phyloP scores from a whole-genome alignment of 805 yeast genomes.

The Saturnispora silvae region DNA sequence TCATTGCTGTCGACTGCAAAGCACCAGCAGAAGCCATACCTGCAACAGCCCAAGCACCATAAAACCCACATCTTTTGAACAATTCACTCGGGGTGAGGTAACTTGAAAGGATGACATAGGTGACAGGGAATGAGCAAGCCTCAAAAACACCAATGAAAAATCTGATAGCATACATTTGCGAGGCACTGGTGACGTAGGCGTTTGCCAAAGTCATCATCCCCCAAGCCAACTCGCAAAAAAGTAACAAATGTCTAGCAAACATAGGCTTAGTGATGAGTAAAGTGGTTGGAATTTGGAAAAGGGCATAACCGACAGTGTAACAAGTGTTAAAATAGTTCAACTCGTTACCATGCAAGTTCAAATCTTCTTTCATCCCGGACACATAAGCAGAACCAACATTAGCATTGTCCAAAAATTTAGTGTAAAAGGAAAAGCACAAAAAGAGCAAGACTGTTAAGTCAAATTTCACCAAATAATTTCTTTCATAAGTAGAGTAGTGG shows the following conservation, averaged over 20 bases:
- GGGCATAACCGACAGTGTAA: slow-evolving; percentile 38
- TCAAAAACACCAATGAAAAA: slow-evolving; percentile 56
- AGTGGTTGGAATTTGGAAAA: slow-evolving; percentile 55
- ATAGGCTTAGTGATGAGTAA: slow-evolving; percentile 36
- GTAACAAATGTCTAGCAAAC: slow-evolving; percentile 37
- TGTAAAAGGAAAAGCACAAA: slow-evolving; percentile 32
- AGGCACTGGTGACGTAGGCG: slow-evolving; percentile 30
- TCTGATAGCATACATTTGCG: slow-evolving; percentile 45
- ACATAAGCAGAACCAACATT: slow-evolving; percentile 52
- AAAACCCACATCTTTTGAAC: slow-evolving; percentile 14
- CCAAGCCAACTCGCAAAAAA: slow-evolving; percentile 42
- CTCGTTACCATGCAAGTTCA: slow-evolving; percentile 16
- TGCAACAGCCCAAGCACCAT: slow-evolving; percentile 16
- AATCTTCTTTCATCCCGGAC: slow-evolving; percentile 52
- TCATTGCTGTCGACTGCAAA: slow-evolving; percentile 45
- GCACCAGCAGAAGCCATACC: slow-evolving; percentile 53
- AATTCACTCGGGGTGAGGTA: slow-evolving; percentile 13
- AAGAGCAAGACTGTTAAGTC: slow-evolving; percentile 13
- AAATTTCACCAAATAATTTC: slow-evolving; percentile 11
- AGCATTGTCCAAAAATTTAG: slow-evolving; percentile 49
- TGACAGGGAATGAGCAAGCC: slow-evolving; percentile 51
- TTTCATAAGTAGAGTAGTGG: slow-evolving; percentile 13
- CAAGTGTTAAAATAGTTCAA: slow-evolving; percentile 19
- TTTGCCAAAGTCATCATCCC: slow-evolving; percentile 27
- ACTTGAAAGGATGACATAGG: slow-evolving; percentile 32